Conservation (phyloP, 306 rosid species). For the Dryas drummondii region DNA sequence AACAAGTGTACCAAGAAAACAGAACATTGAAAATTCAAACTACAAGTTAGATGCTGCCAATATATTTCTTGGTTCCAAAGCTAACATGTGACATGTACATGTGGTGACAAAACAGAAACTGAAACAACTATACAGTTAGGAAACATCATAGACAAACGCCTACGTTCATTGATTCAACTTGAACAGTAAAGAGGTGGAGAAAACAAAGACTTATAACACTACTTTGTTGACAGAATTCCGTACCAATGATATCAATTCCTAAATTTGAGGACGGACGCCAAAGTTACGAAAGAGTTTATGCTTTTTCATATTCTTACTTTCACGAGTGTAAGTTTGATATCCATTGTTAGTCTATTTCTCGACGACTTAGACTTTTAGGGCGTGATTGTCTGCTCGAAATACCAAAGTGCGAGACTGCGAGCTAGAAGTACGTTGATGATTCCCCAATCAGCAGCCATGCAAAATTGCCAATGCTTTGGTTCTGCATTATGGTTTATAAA, state of each 20-base stretch:
- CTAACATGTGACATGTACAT: not conserved
- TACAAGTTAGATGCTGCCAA: conserved; percentile 1
- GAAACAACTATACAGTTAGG: not conserved
- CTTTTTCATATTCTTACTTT: too few species aligned
- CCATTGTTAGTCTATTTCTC: too few species aligned
- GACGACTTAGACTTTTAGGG: too few species aligned
- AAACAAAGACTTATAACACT: not conserved
- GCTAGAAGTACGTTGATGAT: too few species aligned
- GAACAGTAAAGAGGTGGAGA: not conserved
- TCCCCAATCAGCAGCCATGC: too few species aligned
- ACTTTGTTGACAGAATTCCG: not conserved
- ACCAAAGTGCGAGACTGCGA: too few species aligned
- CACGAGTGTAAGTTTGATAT: too few species aligned
- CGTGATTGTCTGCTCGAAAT: too few species aligned
- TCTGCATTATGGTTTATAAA: too few species aligned
- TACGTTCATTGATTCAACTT: not conserved
- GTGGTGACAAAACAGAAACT: not conserved
- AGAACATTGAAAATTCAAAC: not conserved
- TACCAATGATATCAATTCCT: conserved; percentile 18
- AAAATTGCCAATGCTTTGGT: too few species aligned
- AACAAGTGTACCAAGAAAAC: not conserved
- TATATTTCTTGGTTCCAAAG: conserved; percentile 1
- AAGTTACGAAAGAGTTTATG: conserved; percentile 3
- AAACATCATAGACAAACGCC: conserved; percentile 1
- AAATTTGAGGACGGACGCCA: not conserved